Evolutionary conservation across 1,139 yeast species (phyloP).

Genomic region (Blastobotrys apis): DNA sequence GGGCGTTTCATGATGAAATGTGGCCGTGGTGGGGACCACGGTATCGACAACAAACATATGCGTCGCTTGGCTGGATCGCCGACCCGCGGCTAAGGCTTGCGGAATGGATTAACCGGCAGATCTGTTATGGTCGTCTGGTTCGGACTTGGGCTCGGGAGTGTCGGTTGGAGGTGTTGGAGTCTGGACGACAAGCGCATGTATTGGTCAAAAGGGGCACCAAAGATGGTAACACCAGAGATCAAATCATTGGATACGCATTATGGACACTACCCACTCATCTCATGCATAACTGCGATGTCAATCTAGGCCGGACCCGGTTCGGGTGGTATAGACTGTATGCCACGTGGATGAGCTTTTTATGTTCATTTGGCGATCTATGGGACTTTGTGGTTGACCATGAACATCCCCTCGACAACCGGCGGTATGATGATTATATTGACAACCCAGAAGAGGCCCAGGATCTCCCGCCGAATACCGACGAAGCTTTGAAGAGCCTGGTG

Average conservation of each 20-base stretch:
- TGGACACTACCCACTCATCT: conserved; percentile 5
- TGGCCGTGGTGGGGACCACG: conserved; percentile 9
- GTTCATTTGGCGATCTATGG: conserved; percentile 6
- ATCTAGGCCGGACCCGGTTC: conserved; percentile 4
- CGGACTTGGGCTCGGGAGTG: background rate
- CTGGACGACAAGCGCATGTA: background rate
- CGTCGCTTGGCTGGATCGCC: conserved; percentile 1
- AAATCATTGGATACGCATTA: conserved; percentile 9
- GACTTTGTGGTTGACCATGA: background rate
- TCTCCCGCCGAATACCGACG: conserved; percentile 3
- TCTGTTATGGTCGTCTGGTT: background rate
- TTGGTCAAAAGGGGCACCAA: background rate
- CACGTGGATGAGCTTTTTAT: conserved; percentile 10
- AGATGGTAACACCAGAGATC: background rate
- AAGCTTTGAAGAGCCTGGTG: conserved; percentile 11
- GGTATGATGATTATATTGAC: conserved; percentile 7
- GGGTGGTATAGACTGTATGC: conserved; percentile 11
- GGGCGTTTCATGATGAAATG: conserved; percentile 5
- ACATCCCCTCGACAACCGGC: conserved; percentile 9
- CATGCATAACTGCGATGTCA: background rate
- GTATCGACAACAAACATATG: conserved; percentile 1
- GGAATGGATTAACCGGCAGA: conserved; percentile 1
- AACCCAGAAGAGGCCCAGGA: conserved; percentile 11
- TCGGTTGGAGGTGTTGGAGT: background rate
- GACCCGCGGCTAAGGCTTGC: conserved; percentile 3